Evolutionary conservation across 2,329 filamentous ascomycete genomes (phyloP).

Genomic region (Verticillium nonalfalfae): DNA sequence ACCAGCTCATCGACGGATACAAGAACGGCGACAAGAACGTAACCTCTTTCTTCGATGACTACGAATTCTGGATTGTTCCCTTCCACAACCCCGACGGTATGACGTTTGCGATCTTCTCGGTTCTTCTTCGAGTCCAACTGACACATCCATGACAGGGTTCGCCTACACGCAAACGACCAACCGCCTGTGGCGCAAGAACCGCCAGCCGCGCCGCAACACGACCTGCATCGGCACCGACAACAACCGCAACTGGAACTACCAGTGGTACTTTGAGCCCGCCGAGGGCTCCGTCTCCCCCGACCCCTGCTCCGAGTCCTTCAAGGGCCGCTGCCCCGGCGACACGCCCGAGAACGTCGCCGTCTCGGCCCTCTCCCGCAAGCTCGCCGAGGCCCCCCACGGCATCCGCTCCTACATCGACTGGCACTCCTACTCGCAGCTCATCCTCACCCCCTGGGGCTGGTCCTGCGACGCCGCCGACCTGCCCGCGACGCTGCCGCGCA

Average conservation of each 20-base stretch:
- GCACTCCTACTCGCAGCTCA: slow-evolving; percentile 50
- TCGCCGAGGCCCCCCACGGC: slow-evolving; percentile 32
- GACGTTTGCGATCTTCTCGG: slow-evolving; percentile 1
- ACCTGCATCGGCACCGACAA: slow-evolving; percentile 43
- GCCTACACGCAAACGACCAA: slow-evolving; percentile 42
- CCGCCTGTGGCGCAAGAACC: slow-evolving; percentile 49
- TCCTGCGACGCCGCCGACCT: slow-evolving; percentile 28
- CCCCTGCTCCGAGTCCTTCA: slow-evolving; percentile 38
- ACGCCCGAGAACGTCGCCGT: slow-evolving; percentile 41
- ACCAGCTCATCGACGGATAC: slow-evolving; percentile 36
- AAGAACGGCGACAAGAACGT: slow-evolving; percentile 24
- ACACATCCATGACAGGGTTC: slow-evolving; percentile 28
- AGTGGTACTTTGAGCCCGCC: slow-evolving; percentile 25
- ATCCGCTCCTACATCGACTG: slow-evolving; percentile 53
- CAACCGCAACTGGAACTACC: slow-evolving; percentile 45
- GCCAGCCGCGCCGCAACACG: slow-evolving; percentile 29
- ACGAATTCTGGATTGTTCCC: slow-evolving; percentile 53
- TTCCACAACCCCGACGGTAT: slow-evolving; percentile 46
- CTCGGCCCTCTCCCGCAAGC: slow-evolving; percentile 34
- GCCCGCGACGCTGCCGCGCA: slow-evolving; percentile 15
- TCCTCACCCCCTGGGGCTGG: slow-evolving; percentile 51
- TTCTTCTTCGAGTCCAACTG: neutral
- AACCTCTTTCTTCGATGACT: slow-evolving; percentile 42
- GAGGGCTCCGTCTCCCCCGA: slow-evolving; percentile 33
- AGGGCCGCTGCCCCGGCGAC: slow-evolving; percentile 31